Conservation (phyloP, 176 grass and related monocot species). For the Pontederia crassipes region DNA sequence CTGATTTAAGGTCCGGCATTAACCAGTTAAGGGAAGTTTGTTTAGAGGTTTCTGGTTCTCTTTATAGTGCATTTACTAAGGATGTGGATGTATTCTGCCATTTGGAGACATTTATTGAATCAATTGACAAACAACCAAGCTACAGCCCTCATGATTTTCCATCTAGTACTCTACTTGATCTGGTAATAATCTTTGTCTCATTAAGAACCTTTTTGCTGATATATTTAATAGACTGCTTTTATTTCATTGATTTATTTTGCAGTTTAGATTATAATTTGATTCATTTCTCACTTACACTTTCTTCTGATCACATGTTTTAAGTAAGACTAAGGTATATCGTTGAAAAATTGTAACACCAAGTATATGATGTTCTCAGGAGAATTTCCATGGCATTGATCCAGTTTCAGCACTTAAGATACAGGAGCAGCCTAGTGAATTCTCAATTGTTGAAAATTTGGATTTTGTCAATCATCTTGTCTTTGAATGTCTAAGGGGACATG, state of each 20-base stretch:
- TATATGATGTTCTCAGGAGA: slow-evolving; percentile 42
- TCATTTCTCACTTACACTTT: background rate
- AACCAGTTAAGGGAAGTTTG: slow-evolving; percentile 51
- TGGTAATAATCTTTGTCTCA: slow-evolving; percentile 5
- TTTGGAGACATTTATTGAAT: slow-evolving; percentile 62
- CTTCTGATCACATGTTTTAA: too few relatives aligned
- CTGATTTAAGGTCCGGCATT: slow-evolving; percentile 49
- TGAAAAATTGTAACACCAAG: background rate
- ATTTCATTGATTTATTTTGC: too few relatives aligned
- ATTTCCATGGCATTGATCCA: slow-evolving; percentile 28
- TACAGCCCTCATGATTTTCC: slow-evolving; percentile 16
- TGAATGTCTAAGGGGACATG: slow-evolving; percentile 51
- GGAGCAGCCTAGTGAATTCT: slow-evolving; percentile 36
- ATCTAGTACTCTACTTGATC: slow-evolving; percentile 3
- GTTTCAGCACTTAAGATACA: slow-evolving; percentile 31
- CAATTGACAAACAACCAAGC: slow-evolving; percentile 43
- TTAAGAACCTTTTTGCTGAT: too few relatives aligned
- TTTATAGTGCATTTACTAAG: slow-evolving; percentile 41
- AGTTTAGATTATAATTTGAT: background rate
- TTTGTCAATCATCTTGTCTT: slow-evolving; percentile 31
- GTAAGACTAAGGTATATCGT: too few relatives aligned
- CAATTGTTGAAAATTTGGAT: slow-evolving; percentile 50
- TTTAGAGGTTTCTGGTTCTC: slow-evolving; percentile 58
- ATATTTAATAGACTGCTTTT: too few relatives aligned
- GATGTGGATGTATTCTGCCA: slow-evolving; percentile 51